Base-by-base conservation (phyloP, 306 rosid species). In the Vachellia collinsii region DNA sequence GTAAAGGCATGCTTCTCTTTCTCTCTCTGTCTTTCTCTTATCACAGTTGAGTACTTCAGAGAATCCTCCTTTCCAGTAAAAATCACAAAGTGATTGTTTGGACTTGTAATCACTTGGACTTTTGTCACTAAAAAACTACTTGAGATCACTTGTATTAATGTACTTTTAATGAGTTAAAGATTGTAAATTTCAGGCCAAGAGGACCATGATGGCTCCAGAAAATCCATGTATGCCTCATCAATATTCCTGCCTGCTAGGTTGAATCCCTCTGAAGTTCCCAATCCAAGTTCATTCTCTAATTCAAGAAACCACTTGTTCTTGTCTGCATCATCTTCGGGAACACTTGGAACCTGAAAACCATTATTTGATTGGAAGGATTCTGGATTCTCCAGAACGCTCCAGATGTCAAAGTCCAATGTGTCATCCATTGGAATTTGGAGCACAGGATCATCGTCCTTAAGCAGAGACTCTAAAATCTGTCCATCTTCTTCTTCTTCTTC, bases 221-320 rank as follows among this genome's bases (percentile, higher is more conserved):
- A 80, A 37, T 22, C 64, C 83, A 86, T 77, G 74, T 80, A 78
- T 42, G 78, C 23, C 4, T 83, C 82, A 59, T 67, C 72, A 54
- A 7, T 0, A 74, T 58, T 79, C 48, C 51, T 79, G 41, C 79
- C 85, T 63, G 85, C 74, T 66, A 36, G 76, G 64, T 68, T 62
- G 34, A 81, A 77, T 51, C 80, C 89, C 36, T 59, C 80, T 39
- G 43, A 29, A 72, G 71, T 88, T 58, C 83, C 88, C 39, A 88
- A 56, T 71, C 94, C 97, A 53, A 91, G 89, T 77, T 92, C 94
- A 43, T 59, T 89, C 78, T 90, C 93, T 77, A 91, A 83, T 44
- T 85, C 86, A 38, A 77, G 76, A 53, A 87, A 79, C 94, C 97
- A 90, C 20, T 86, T 85, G 69, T n/a, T 82, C 47, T 68, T 78